Conservation (phyloP, 1,139 yeast genomes). For the Pichia inconspicua region DNA sequence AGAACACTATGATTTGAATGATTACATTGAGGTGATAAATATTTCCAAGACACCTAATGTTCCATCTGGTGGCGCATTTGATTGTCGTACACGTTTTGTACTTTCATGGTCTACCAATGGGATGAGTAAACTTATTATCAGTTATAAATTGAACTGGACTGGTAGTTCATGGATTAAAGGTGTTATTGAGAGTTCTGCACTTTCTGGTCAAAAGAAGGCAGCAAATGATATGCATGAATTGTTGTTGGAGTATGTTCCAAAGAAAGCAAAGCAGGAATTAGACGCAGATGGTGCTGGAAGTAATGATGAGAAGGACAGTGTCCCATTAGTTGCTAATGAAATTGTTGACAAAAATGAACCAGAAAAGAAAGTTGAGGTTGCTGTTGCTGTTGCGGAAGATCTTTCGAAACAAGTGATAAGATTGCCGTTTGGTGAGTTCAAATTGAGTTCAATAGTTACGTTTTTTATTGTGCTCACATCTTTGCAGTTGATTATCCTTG, state of each 20-base stretch:
- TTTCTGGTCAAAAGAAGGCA: constrained; percentile 39
- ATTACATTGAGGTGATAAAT: constrained; percentile 22
- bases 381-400: too few relatives aligned
- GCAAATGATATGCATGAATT: constrained; percentile 18
- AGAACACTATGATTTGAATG: constrained; percentile 32
- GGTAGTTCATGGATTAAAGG: constrained; percentile 52
- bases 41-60: constrained; percentile 49
- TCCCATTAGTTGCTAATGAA: too few relatives aligned
- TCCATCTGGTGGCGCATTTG: constrained; percentile 50
- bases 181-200: constrained; percentile 44
- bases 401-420: not conserved
- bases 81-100: constrained; percentile 42
- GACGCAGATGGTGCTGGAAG: not conserved
- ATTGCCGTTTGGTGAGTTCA: not conserved
- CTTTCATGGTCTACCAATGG: constrained; percentile 42
- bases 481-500: not conserved
- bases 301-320: not conserved
- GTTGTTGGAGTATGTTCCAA: constrained; percentile 6
- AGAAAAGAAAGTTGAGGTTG: too few relatives aligned
- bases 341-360: too few relatives aligned
- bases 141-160: constrained; percentile 45
- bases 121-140: constrained; percentile 35
- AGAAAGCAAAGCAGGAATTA: not conserved
- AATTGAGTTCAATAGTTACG: not conserved
- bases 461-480: not conserved